phyloP scores from a whole-genome alignment of 768 basidiomycete species.

The Mycena alexandri region DNA sequence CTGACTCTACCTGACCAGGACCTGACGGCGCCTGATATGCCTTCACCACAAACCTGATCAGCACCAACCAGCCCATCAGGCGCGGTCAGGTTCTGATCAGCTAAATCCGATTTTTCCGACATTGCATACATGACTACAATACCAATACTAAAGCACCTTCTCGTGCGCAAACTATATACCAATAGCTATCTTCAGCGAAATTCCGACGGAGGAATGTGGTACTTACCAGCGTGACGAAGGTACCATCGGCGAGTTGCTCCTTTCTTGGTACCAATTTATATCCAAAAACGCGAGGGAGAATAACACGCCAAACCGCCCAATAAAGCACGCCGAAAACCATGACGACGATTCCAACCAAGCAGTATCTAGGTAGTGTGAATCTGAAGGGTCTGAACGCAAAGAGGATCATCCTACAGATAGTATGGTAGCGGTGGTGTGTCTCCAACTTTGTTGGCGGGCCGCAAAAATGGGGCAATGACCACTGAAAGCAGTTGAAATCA shows the following conservation, averaged over 20 bases:
- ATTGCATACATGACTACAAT: constrained; percentile 18
- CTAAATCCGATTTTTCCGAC: too few species aligned
- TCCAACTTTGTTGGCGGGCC: too few species aligned
- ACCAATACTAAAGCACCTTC: neutral
- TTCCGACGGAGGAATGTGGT: too few species aligned
- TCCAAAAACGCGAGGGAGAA: constrained; percentile 62
- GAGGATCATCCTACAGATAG: constrained; percentile 54
- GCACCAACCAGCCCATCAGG: too few species aligned
- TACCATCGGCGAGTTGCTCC: constrained; percentile 63
- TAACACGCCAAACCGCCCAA: constrained; percentile 67
- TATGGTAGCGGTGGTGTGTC: too few species aligned
- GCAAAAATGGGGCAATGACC: too few species aligned
- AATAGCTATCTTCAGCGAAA: neutral
- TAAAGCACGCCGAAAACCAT: constrained; percentile 61
- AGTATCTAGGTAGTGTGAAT: constrained; percentile 54
- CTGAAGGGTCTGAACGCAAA: neutral
- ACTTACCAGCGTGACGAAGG: constrained; percentile 64
- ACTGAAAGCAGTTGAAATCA: too few species aligned
- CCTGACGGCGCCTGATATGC: too few species aligned
- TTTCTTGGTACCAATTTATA: constrained; percentile 64
- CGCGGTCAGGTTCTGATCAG: too few species aligned
- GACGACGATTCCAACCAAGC: constrained; percentile 65
- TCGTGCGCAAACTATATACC: constrained; percentile 5
- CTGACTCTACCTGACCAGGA: too few species aligned
- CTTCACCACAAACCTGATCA: too few species aligned